Conservation (phyloP, 768 basidiomycete species). For the Neoboletus brunneissimus region DNA sequence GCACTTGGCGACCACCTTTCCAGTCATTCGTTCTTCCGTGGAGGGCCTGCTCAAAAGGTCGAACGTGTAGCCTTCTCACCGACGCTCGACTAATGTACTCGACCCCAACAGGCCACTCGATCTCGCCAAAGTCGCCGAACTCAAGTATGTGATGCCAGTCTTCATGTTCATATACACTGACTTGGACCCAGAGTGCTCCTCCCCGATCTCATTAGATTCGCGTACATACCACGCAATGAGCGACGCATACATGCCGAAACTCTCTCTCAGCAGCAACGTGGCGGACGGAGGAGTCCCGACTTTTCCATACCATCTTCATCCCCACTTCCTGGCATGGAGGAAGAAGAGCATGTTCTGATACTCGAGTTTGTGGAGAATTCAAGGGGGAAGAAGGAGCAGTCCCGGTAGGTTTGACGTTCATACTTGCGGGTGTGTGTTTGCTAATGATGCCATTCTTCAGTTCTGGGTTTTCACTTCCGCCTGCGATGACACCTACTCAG, state of each 20-base stretch:
- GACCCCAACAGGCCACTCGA: constrained; percentile 64
- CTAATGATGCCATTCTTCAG: constrained; percentile 9
- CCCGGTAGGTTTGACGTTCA: constrained; percentile 21
- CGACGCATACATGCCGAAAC: constrained; percentile 51
- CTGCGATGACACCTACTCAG: constrained; percentile 50
- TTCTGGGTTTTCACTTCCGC: constrained; percentile 20
- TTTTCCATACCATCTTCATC: constrained; percentile 34
- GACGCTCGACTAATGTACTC: neutral
- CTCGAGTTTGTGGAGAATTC: constrained; percentile 51
- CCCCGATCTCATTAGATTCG: constrained; percentile 77
- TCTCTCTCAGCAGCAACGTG: constrained; percentile 17
- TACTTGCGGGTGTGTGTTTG: neutral
- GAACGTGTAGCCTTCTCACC: constrained; percentile 4
- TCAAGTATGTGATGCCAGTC: constrained; percentile 53
- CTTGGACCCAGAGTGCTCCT: constrained; percentile 59
- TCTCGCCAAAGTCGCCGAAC: constrained; percentile 71
- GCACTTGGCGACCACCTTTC: constrained; percentile 76
- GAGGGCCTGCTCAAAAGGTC: constrained; percentile 77
- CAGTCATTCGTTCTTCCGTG: constrained; percentile 71
- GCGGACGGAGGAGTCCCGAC: constrained; percentile 41
- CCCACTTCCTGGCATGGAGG: constrained; percentile 23
- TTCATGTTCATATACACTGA: neutral
- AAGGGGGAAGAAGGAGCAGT: constrained; percentile 30
- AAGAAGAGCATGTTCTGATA: constrained; percentile 49
- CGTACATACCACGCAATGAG: constrained; percentile 68